These are phyloP conservation scores for Globisporangium viniferum DNA, from an alignment of 352 stramenopile genomes.

Conservation along the genomic window DNA sequence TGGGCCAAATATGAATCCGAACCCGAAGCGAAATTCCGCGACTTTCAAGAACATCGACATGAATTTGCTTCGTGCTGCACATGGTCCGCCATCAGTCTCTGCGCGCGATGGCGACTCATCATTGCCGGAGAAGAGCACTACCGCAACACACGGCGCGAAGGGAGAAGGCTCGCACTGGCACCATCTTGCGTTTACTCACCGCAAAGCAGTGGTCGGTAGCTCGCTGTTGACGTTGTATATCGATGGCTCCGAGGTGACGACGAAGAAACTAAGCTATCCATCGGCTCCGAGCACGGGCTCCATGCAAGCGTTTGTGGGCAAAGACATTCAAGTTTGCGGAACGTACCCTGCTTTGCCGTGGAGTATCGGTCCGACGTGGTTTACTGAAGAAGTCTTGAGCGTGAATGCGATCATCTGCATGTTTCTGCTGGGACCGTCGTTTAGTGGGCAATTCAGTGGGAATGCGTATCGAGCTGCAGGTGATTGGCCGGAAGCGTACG, in stretches of 20 bases:
- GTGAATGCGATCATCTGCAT: conserved; percentile 47
- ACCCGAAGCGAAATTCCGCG: conserved; percentile 44
- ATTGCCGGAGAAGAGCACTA: neutral
- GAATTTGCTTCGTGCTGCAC: conserved; percentile 28
- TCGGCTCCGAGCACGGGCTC: conserved; percentile 37
- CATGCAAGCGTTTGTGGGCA: conserved; percentile 69
- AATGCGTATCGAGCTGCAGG: conserved; percentile 60
- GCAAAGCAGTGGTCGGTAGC: conserved; percentile 65
- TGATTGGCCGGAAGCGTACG: conserved; percentile 68
- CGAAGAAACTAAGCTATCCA: conserved; percentile 73
- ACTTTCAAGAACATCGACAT: conserved; percentile 69
- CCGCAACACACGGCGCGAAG: conserved; percentile 6
- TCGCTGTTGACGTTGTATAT: conserved; percentile 74
- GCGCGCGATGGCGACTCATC: neutral
- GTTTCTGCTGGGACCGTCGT: conserved; percentile 65
- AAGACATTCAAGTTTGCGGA: conserved; percentile 69
- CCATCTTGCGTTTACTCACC: conserved; percentile 69
- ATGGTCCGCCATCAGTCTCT: neutral
- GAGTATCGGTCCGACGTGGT: conserved; percentile 61
- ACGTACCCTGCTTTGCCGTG: conserved; percentile 62
- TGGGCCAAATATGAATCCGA: conserved; percentile 56
- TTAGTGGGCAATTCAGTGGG: conserved; percentile 58
- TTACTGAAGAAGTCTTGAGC: conserved; percentile 56
- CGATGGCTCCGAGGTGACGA: conserved; percentile 64
- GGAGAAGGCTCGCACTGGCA: conserved; percentile 58